These are phyloP conservation scores for Odontarrhena argentea DNA, from an alignment of 345 rosid genomes.

Conservation along the genomic window DNA sequence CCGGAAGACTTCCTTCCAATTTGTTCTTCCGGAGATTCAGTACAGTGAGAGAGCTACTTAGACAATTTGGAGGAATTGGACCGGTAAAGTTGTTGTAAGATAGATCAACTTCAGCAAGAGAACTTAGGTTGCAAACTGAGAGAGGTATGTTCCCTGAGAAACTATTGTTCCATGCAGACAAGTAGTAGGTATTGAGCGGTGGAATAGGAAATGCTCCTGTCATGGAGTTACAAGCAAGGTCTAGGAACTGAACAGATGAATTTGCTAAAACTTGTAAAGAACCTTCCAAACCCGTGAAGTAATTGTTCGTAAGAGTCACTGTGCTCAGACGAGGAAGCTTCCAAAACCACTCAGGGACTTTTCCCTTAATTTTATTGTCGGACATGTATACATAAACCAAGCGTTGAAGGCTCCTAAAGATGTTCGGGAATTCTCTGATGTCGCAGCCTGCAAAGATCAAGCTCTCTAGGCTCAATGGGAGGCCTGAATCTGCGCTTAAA, in stretches of 20 bases:
- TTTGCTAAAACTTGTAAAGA: too few species aligned
- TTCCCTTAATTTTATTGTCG: background rate
- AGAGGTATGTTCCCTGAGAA: conserved; percentile 1
- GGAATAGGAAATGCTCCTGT: too few species aligned
- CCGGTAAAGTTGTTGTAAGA: conserved; percentile 3
- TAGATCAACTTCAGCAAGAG: background rate
- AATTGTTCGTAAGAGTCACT: too few species aligned
- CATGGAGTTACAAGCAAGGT: too few species aligned
- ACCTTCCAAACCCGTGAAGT: too few species aligned
- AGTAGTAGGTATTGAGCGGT: too few species aligned
- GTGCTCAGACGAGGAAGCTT: background rate
- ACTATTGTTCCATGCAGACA: background rate
- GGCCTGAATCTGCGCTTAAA: background rate
- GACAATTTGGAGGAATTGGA: background rate
- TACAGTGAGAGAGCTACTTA: background rate
- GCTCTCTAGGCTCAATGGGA: background rate
- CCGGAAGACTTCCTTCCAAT: background rate
- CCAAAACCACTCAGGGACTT: background rate
- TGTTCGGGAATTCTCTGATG: background rate
- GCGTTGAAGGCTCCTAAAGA: background rate
- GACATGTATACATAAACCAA: background rate
- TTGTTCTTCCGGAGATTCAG: background rate
- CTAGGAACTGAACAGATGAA: too few species aligned
- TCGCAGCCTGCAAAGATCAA: background rate
- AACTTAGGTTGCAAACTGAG: background rate